phyloP scores from a whole-genome alignment of 2,329 filamentous ascomycete genomes.

The Pseudogymnoascus sp. region DNA sequence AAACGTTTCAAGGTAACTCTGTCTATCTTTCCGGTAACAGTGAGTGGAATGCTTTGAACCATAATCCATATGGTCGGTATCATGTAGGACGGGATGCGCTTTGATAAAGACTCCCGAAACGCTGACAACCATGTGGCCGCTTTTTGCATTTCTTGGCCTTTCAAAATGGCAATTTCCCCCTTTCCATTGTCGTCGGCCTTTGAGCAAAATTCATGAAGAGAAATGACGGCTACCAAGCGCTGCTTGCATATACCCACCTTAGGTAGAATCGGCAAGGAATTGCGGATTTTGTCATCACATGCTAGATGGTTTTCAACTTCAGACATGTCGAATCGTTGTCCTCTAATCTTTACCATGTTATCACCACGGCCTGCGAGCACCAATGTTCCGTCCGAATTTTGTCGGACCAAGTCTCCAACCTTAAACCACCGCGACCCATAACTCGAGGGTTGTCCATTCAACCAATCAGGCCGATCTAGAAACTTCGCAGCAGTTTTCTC shows the following conservation, averaged over 20 bases:
- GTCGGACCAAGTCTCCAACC: conserved; percentile 32
- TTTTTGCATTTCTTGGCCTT: neutral
- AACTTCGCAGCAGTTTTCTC: conserved; percentile 32
- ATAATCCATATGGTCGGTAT: neutral
- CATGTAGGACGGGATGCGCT: neutral
- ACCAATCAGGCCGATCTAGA: conserved; percentile 28
- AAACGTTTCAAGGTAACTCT: neutral
- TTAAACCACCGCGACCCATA: conserved; percentile 20
- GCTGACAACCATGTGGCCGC: neutral
- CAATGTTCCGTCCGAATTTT: conserved; percentile 50
- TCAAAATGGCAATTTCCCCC: neutral
- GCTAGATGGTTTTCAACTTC: conserved; percentile 38
- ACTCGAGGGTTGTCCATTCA: neutral
- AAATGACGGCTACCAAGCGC: neutral
- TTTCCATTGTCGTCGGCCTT: neutral
- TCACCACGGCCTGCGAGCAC: conserved; percentile 56
- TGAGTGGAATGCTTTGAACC: neutral
- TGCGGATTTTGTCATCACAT: neutral
- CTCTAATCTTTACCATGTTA: conserved; percentile 57
- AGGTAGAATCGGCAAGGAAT: neutral
- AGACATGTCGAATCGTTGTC: conserved; percentile 57
- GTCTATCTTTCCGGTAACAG: neutral
- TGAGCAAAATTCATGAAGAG: neutral
- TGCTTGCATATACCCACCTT: neutral
- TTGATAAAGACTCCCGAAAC: neutral